Evolutionary conservation across 2,329 filamentous ascomycete species (phyloP), one percentile per base, ranked within the genome.

Genomic region (Trichoderma sp.): DNA sequence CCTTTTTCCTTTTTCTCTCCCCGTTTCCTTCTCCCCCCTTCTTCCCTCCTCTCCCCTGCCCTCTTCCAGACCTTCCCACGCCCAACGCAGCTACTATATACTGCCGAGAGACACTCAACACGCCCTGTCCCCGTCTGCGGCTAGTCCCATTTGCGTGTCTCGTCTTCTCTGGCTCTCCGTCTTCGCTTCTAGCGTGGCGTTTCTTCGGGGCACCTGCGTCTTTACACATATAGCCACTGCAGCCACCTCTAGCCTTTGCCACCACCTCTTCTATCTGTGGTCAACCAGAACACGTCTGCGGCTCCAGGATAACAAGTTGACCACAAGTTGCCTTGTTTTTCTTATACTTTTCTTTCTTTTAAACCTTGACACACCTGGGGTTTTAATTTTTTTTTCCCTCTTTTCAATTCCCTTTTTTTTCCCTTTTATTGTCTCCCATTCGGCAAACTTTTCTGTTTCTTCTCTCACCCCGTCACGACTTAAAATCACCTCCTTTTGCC

Each of bases 161-260:
- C 37, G 60, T 54, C 50, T 32, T 50, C 53, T 57, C 64, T 66
- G 50, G 25, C 25, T 66, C 42, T 66, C 54, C 54, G 39, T 56
- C 32, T 39, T 65, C 61, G 61, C 61, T 65, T 54, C 37, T 34
- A 48, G 61, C 61, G 61, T 65, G 61, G 61, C 61, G 61, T 65
- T 65, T 48, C n/a, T 19, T n/a, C 35, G 37, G 45, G 61, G 50
- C 17, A 19, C 61, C 61, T 65, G 61, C 61, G 42, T 56, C 61
- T 54, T 45, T 27, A 37, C 61, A 65, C 61, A 65, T 57, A 65
- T 65, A 65, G 52, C 61, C 61, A 56, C 61, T 48, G 50, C 61
- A 65, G 61, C 61, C 61, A 48, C 61, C n/a, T 65, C 15, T 37
- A 48, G 34, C 52, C 52, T 27, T 52, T 65, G 39, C 61, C 25